Evolutionary conservation across 352 stramenopile genomes (phyloP).

Genomic region (Phytophthora podocarpi): DNA sequence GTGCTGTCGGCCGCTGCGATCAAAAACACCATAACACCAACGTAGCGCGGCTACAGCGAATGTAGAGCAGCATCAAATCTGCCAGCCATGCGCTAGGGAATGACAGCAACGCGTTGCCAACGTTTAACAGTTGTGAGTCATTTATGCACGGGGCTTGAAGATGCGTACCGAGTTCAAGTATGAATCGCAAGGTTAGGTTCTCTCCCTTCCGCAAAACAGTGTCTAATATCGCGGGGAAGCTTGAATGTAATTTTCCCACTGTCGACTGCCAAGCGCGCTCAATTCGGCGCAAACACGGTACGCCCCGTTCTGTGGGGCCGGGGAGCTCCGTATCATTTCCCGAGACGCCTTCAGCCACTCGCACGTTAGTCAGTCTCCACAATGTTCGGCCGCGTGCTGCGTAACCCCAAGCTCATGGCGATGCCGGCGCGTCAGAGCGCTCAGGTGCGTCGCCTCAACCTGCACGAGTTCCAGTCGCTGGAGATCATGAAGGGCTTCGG

Average conservation of each 20-base stretch:
- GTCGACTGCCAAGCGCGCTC: background rate
- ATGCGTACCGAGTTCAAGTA: slow-evolving; percentile 19
- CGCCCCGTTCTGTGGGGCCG: slow-evolving; percentile 20
- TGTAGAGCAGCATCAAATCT: too few relatives aligned
- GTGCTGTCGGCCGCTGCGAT: too few relatives aligned
- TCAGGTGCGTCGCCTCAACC: slow-evolving; percentile 90
- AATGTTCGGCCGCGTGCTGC: slow-evolving; percentile 68
- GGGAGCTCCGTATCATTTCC: slow-evolving; percentile 31
- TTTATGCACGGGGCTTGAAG: slow-evolving; percentile 25
- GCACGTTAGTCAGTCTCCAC: slow-evolving; percentile 11
- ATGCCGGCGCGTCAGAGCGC: slow-evolving; percentile 55
- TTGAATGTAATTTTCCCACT: background rate
- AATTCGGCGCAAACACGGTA: slow-evolving; percentile 24
- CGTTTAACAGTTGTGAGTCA: slow-evolving; percentile 22
- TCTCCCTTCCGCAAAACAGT: slow-evolving; percentile 13
- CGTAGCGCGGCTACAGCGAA: too few relatives aligned
- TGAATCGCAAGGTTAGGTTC: slow-evolving; percentile 4
- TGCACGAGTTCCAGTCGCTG: slow-evolving; percentile 95
- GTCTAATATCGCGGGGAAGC: slow-evolving; percentile 6
- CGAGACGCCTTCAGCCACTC: slow-evolving; percentile 28
- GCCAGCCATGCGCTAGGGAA: background rate
- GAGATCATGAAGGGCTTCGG: slow-evolving; percentile 93
- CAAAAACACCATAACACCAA: background rate
- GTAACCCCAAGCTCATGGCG: slow-evolving; percentile 53
- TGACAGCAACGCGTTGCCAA: slow-evolving; percentile 10